These are phyloP conservation scores for Paraphoma sp. DNA, from an alignment of 2,329 filamentous ascomycete species.

Conservation along the genomic window DNA sequence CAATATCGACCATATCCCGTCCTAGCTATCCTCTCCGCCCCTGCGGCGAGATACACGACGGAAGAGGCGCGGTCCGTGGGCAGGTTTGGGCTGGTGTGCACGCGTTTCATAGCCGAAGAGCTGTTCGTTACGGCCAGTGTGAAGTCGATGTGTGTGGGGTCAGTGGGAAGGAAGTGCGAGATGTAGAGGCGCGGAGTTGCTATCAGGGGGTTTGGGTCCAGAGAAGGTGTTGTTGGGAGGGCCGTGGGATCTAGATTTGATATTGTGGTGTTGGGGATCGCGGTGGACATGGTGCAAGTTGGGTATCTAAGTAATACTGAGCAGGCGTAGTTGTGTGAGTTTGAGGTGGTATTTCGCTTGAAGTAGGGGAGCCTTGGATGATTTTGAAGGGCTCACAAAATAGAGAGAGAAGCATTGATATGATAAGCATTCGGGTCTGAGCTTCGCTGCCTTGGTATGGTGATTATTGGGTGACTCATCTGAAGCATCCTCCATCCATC, in stretches of 20 bases:
- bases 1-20: constrained; percentile 37
- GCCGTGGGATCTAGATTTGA: not conserved
- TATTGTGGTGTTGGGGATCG: not conserved
- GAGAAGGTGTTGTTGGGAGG: not conserved
- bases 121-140: constrained; percentile 4
- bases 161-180: constrained; percentile 2
- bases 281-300: not conserved
- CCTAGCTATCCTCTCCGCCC: constrained; percentile 10
- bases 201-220: not conserved
- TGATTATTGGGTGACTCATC: not conserved
- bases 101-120: not conserved
- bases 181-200: constrained; percentile 6
- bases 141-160: constrained; percentile 2
- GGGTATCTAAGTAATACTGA: too few species aligned
- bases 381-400: too few species aligned
- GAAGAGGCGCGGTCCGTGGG: constrained; percentile 20
- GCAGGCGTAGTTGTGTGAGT: too few species aligned
- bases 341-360: too few species aligned
- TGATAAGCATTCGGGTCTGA: too few species aligned
- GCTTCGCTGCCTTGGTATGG: too few species aligned
- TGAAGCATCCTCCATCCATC: too few species aligned
- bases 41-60: constrained; percentile 11
- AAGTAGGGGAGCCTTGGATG: too few species aligned
- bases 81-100: not conserved
- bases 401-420: too few species aligned